Evolutionary conservation across 2,329 filamentous ascomycete genomes (phyloP), one percentile per base, ranked within the genome.

Genomic region (Bisporella sp.): DNA sequence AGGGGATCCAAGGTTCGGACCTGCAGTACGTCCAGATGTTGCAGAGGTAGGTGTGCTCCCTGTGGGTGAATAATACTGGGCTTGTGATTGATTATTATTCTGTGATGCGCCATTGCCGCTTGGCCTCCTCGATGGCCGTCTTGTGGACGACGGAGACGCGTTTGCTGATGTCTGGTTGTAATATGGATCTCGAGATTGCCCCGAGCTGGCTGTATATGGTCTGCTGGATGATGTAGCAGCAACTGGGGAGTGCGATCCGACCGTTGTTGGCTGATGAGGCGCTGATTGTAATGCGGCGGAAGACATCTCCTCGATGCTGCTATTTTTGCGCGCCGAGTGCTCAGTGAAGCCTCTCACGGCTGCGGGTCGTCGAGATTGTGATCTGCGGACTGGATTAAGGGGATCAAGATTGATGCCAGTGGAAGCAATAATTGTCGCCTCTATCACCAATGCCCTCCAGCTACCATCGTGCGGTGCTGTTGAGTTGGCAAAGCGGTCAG

Each of bases 211-310:
- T 58, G 74, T 69, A 66, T 81, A 79, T 55, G 76, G 75, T 56
- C 72, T 73, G 61, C 68, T 72, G 46, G 73, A 69, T 33, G 75
- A 65, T 57, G 77, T 69, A 42, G 72, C 66, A 31, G 71, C 56
- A 32, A 68, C 61, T 55, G 78, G 69, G 57, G 77, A 72, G 58
- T 75, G 73, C 53, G 73, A 63, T 59, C 66, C 69, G 48, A 73
- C 65, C 42, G 65, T 70, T 49, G 73, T 68, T 58, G 72, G 69
- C 64, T 78, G 76, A 66, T 79, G 77, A 60, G 77, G 72, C 64
- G 74, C 70, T 57, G 78, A 71, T 68, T 85, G 82, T 65, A 85
- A 70, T 61, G 77, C 77, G 73, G 81, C 78, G 68, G 78, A 81
- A 69, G 77, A 80, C 79, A 79, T 82, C 68, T 73, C 76, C 71